These are phyloP conservation scores for Amesomyces nigricolor DNA, from an alignment of 2,329 filamentous ascomycete genomes.

Conservation along the genomic window DNA sequence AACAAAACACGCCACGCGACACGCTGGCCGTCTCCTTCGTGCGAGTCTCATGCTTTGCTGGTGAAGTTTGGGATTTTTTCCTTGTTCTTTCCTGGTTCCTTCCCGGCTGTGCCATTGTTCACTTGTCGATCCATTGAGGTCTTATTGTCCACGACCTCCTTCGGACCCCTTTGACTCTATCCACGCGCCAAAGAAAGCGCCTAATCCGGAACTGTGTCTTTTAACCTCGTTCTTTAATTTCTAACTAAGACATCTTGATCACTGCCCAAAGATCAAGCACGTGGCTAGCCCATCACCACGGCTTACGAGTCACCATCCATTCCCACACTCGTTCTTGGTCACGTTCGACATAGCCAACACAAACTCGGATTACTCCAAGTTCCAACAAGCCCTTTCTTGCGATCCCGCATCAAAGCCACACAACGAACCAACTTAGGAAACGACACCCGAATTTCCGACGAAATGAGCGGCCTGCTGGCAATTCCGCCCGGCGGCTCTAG, in stretches of 20 bases:
- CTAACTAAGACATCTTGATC: not conserved
- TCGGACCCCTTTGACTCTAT: not conserved
- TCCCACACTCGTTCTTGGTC: slow-evolving; percentile 2
- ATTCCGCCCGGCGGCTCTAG: slow-evolving; percentile 18
- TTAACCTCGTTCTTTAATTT: not conserved
- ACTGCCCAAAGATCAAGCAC: not conserved
- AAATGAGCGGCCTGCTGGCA: slow-evolving; percentile 27
- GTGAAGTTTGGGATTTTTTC: not conserved
- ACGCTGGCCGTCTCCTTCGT: slow-evolving; percentile 1
- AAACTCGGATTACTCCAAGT: not conserved
- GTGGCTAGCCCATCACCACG: slow-evolving; percentile 5
- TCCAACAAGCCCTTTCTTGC: not conserved
- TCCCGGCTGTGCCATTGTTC: slow-evolving; percentile 1
- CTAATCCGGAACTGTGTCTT: slow-evolving; percentile 3
- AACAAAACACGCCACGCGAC: slow-evolving; percentile 9
- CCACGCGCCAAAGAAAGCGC: slow-evolving; percentile 5
- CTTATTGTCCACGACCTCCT: slow-evolving; percentile 1
- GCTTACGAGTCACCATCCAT: not conserved
- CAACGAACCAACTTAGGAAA: not conserved
- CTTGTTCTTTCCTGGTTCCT: not conserved
- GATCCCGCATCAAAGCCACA: not conserved
- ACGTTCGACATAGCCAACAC: not conserved
- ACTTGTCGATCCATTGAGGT: not conserved
- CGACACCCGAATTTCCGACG: not conserved
- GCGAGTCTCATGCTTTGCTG: not conserved